phyloP scores from a whole-genome alignment of 345 rosid species.

The Diplotaxis tenuifolia region DNA sequence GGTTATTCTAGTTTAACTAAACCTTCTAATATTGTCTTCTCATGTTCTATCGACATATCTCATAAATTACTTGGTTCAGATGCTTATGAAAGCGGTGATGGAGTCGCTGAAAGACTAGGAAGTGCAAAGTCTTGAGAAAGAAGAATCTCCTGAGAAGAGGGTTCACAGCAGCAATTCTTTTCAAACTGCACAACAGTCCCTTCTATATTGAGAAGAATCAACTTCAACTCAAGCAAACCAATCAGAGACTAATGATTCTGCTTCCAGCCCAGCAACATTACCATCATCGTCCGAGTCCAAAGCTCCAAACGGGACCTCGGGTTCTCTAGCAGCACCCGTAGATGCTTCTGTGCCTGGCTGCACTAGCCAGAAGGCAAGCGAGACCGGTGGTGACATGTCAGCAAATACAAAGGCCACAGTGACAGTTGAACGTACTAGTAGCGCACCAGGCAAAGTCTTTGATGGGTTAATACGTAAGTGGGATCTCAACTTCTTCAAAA shows the following conservation, averaged over 20 bases:
- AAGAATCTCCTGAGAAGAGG: constrained; percentile 37
- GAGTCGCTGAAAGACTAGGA: constrained; percentile 69
- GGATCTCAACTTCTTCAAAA: constrained; percentile 77
- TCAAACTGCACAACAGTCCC: constrained; percentile 20
- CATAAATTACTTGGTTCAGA: constrained; percentile 43
- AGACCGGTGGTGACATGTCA: constrained; percentile 52
- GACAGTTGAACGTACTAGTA: constrained; percentile 63
- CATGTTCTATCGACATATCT: neutral
- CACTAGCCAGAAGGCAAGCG: constrained; percentile 39
- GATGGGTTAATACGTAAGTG: constrained; percentile 79
- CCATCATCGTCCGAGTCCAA: constrained; percentile 19
- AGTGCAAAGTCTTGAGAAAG: constrained; percentile 37
- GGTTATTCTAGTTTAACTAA: neutral
- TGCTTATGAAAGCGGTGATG: constrained; percentile 84
- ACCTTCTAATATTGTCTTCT: neutral
- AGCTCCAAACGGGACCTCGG: constrained; percentile 6
- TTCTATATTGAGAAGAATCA: constrained; percentile 46
- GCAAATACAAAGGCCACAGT: constrained; percentile 70
- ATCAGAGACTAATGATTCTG: constrained; percentile 37
- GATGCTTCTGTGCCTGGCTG: constrained; percentile 34
- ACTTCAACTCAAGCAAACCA: constrained; percentile 35
- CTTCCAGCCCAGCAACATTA: constrained; percentile 29
- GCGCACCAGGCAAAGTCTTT: constrained; percentile 57
- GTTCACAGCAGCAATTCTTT: constrained; percentile 23
- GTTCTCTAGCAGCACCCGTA: constrained; percentile 24